Base-by-base conservation (phyloP, 345 rosid species). In the Microthlaspi erraticum region DNA sequence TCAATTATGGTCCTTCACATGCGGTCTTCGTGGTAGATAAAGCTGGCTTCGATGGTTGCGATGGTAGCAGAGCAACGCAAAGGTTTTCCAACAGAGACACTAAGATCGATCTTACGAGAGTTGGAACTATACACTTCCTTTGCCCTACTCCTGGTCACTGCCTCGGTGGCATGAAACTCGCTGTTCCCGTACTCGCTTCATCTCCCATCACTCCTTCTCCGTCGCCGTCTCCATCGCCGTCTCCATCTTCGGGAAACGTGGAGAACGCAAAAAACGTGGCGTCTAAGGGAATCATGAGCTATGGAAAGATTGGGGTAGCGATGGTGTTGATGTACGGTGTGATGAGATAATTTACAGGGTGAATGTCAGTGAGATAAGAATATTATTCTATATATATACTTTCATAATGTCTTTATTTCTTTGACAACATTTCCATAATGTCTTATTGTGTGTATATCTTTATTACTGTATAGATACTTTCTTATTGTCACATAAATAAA, bases 111-210 rank as follows among this genome's bases (percentile, higher is more conserved):
- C 57, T 77, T 26, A 64, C 57, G 36, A 44, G 2, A 33, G 56
- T 69, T 0, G 80, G 80, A 16, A 16, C 73, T 18, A 59, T 52
- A 17, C 64, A 72, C 20, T 66, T 71, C 55, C 10, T 77, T 39
- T 77, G 80, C 50, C 58, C 53, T 19, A 36, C 53, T 6, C 9
- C 16, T 32, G 73, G 73, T 36, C 77, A 77, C n/a, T 77, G 80
- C n/a, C 20, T 10, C 1, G n/a, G 59, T 41, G 80, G 80, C 36
- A 77, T 77, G 77, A 77, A 77, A 51, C 64, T 77, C 23, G 49
- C 80, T 8, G 55, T 77, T 26, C 20, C 64, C 3, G 75, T 78
- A 10, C 39, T 52, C 18, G 36, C 64, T 8, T 11, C 73, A 3
- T 1, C 54, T 26, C 19, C 64, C 7, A 3, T 6, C 34, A 32